Evolutionary conservation across 352 stramenopile species (phyloP).

Genomic region (Pilasporangium apinafurcum): DNA sequence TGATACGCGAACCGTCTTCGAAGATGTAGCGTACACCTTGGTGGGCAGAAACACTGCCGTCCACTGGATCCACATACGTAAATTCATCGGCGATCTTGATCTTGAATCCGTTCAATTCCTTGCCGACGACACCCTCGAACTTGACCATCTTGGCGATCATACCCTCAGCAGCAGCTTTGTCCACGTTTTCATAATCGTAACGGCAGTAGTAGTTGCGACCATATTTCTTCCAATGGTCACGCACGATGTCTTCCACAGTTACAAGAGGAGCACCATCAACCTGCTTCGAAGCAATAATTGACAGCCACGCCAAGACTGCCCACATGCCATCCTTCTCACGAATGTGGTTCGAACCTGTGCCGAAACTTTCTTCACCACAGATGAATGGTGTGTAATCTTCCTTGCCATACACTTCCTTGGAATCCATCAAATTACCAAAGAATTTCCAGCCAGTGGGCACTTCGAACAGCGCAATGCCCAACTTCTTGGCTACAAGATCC

Average conservation of each 20-base stretch:
- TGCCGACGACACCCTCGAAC: conserved; percentile 58
- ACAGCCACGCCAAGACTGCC: conserved; percentile 98
- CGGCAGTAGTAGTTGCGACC: conserved; percentile 99
- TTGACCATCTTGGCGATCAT: conserved; percentile 76
- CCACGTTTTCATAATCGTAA: conserved; percentile 99
- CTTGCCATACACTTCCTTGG: conserved; percentile 92
- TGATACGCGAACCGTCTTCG: conserved; percentile 90
- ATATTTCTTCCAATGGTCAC: conserved; percentile 95
- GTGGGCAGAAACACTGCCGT: conserved; percentile 93
- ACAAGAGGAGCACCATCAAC: conserved; percentile 87
- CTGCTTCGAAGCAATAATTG: conserved; percentile 93
- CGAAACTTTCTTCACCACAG: conserved; percentile 98
- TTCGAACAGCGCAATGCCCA: conserved; percentile 95
- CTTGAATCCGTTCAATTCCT: conserved; percentile 75
- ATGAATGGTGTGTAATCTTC: conserved; percentile 98
- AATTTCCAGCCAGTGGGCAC: conserved; percentile 99
- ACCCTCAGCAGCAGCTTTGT: conserved; percentile 75
- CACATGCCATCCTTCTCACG: conserved; percentile 99
- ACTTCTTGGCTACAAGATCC: conserved; percentile 95
- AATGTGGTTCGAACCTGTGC: conserved; percentile 98
- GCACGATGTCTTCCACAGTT: conserved; percentile 95
- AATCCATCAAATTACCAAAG: conserved; percentile 99
- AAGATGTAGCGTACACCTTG: conserved; percentile 98
- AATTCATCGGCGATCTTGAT: conserved; percentile 95
- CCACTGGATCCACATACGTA: conserved; percentile 97